Conservation (phyloP, 129 eudicot species). For the Flaveria robusta region DNA sequence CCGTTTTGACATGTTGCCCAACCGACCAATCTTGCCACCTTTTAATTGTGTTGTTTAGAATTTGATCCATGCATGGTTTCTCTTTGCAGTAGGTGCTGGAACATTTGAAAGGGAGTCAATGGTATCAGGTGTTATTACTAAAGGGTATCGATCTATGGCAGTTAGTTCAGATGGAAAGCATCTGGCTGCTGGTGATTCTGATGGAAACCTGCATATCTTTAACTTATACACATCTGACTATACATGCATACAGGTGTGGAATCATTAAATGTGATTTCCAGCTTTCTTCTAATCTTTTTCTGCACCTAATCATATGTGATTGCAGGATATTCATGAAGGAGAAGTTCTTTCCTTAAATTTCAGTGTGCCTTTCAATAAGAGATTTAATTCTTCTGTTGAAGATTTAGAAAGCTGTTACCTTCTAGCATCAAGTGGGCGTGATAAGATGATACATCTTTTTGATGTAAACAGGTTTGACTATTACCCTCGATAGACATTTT, state of each 20-base stretch:
- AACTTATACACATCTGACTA: constrained; percentile 59
- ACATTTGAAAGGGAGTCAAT: constrained; percentile 70
- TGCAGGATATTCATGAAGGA: constrained; percentile 63
- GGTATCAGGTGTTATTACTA: constrained; percentile 42
- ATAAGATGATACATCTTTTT: constrained; percentile 59
- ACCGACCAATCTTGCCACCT: constrained; percentile 6
- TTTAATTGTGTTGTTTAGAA: constrained; percentile 6
- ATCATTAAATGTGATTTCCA: not conserved
- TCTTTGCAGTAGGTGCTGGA: constrained; percentile 59
- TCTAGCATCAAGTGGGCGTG: constrained; percentile 70
- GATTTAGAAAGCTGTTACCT: constrained; percentile 39
- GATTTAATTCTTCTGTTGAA: constrained; percentile 32
- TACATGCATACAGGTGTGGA: constrained; percentile 57
- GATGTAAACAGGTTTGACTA: constrained; percentile 62
- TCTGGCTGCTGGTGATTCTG: constrained; percentile 81
- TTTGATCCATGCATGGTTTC: constrained; percentile 8
- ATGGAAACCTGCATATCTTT: constrained; percentile 72
- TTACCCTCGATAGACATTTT: constrained; percentile 19
- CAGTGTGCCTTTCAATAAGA: constrained; percentile 39
- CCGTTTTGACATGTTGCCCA: not conserved
- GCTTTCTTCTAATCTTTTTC: not conserved
- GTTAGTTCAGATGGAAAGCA: constrained; percentile 77
- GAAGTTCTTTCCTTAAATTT: constrained; percentile 66
- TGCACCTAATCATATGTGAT: constrained; percentile 29
- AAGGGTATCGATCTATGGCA: constrained; percentile 70